Evolutionary conservation across 1,284 basidiomycete genomes (phyloP).

Genomic region (Filobasidium uniguttulatum): DNA sequence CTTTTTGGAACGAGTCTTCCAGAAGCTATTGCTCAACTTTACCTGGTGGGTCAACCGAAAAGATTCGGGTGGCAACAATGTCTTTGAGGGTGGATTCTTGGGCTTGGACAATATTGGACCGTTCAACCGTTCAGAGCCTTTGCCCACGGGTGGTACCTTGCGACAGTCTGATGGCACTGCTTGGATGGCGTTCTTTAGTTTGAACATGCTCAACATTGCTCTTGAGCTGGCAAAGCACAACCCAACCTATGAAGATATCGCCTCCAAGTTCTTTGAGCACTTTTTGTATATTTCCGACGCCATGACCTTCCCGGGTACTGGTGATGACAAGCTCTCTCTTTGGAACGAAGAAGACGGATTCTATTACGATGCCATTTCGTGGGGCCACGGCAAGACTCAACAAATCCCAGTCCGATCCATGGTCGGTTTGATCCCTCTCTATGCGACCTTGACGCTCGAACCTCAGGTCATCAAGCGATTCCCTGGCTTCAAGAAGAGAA

Average conservation of each 20-base stretch:
- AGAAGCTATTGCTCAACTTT: constrained; percentile 91
- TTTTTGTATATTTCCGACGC: constrained; percentile 95
- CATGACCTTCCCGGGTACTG: constrained; percentile 75
- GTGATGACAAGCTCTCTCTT: constrained; percentile 62
- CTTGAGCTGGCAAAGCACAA: constrained; percentile 97
- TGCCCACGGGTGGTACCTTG: constrained; percentile 79
- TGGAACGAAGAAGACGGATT: constrained; percentile 96
- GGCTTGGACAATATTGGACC: constrained; percentile 95
- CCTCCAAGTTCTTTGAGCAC: constrained; percentile 77
- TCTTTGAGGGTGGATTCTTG: constrained; percentile 96
- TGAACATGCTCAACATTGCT: constrained; percentile 97
- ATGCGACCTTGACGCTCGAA: constrained; percentile 86
- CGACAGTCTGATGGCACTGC: constrained; percentile 96
- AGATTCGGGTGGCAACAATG: constrained; percentile 82
- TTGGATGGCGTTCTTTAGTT: constrained; percentile 98
- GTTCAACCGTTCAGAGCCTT: constrained; percentile 92
- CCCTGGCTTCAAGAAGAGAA: constrained; percentile 92
- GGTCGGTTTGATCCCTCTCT: constrained; percentile 89
- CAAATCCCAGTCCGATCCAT: constrained; percentile 85
- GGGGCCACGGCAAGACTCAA: constrained; percentile 65
- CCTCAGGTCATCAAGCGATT: constrained; percentile 75
- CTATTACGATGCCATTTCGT: constrained; percentile 95
- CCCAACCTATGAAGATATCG: constrained; percentile 93
- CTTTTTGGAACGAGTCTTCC: constrained; percentile 95
- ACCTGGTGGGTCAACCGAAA: constrained; percentile 99